These are phyloP conservation scores for Solanum rostratum DNA, from an alignment of 257 asterid genomes.

Conservation along the genomic window DNA sequence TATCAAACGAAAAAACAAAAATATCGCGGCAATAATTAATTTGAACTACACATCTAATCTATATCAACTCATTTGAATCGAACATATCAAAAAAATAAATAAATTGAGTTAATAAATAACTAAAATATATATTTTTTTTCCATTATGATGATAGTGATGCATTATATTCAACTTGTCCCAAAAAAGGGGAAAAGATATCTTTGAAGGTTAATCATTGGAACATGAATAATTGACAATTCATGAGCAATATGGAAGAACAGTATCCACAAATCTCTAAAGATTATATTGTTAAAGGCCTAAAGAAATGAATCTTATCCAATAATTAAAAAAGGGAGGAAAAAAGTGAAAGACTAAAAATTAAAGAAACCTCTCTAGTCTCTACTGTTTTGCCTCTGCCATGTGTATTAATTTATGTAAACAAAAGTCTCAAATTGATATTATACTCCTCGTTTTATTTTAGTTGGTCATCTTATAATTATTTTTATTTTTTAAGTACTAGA, in stretches of 20 bases:
- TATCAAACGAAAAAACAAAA: background rate
- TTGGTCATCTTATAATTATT: background rate
- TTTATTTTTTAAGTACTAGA: too few species aligned
- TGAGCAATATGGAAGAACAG: background rate
- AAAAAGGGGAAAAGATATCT: background rate
- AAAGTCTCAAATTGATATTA: too few species aligned
- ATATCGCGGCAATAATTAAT: background rate
- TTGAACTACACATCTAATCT: background rate
- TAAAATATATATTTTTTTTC: background rate
- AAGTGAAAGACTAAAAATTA: background rate
- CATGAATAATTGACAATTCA: background rate
- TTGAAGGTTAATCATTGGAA: background rate
- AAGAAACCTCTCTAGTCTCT: background rate
- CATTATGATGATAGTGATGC: background rate
- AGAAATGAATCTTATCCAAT: background rate
- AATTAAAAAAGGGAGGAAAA: background rate
- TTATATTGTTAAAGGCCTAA: background rate
- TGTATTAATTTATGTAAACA: background rate
- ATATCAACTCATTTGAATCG: background rate
- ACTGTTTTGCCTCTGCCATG: background rate
- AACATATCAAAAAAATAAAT: background rate
- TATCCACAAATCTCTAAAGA: background rate
- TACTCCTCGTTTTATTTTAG: background rate
- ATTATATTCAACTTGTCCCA: background rate
- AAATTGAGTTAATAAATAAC: background rate